Evolutionary conservation across 176 grass and related monocot genomes (phyloP), one percentile per base, ranked within the genome.

Genomic region (Bromus sterilis): DNA sequence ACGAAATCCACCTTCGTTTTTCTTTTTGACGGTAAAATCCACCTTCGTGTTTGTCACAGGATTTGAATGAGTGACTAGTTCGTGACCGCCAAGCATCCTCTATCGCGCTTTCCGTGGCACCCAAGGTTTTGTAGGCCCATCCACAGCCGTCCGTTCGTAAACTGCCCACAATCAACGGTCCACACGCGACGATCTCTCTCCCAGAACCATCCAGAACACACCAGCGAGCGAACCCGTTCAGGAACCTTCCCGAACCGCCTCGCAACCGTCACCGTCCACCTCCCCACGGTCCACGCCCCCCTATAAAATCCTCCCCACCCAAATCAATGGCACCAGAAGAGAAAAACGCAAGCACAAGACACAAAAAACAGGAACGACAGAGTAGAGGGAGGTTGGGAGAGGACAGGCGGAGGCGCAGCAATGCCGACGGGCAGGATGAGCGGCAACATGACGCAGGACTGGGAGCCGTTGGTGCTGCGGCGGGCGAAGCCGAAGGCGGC

Each of bases 391-490:
- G n/a, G n/a, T n/a, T n/a, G n/a, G n/a, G 4, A 36, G 40, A 39
- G 48, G 37, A 33, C 7, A 29, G 29, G 20, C 16, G 11, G 20
- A 3, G 2, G 4, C n/a, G n/a, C n/a, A 0, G 23, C 26, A 6
- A 94, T 94, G 92, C 83, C 83, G 74, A 94, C 86, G 56, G 78
- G 86, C 1, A 66, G 92, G 43, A 6, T 86, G 29, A 75, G 72
- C 56, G 86, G 92, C 23, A 80, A 84, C n/a, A 70, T 98, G 31
- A 91, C 84, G 36, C 92, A 95, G 83, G 95, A 98, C 88, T 98
- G 92, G 95, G 92, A 94, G 83, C 95, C 90, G 25, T 90, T 98
- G 86, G 88, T 98, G 4, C 70, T 98, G 23, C 83, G 85, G 10
- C 89, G 89, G 23, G 20, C 80, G 13, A 94, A 91, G 67, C 84